These are phyloP conservation scores for Aspergillus campestris DNA, from an alignment of 495 filamentous ascomycete species.

Conservation along the genomic window DNA sequence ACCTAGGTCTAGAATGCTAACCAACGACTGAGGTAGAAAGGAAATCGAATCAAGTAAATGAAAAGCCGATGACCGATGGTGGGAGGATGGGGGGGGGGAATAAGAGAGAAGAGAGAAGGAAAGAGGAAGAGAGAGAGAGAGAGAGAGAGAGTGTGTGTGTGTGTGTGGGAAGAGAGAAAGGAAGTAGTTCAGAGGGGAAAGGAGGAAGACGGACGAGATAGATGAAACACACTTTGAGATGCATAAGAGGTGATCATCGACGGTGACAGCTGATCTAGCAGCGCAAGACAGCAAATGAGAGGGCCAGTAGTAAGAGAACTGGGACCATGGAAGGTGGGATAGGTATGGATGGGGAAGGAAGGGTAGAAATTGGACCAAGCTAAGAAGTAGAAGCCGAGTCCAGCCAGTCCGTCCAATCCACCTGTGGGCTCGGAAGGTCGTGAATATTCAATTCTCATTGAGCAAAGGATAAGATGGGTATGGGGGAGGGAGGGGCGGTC, in stretches of 20 bases:
- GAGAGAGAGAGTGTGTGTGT: conserved; percentile 2
- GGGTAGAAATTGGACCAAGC: background rate
- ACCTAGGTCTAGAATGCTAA: too few species aligned
- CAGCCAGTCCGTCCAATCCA: too few species aligned
- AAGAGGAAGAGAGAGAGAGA: background rate
- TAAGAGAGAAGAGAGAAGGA: background rate
- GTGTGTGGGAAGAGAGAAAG: conserved; percentile 8
- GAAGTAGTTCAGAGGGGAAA: conserved; percentile 7
- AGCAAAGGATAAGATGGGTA: too few species aligned
- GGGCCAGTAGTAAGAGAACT: conserved; percentile 13
- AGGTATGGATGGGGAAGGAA: background rate
- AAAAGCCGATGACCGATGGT: conserved; percentile 1
- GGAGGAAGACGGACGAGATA: conserved; percentile 8
- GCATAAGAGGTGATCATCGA: conserved; percentile 18
- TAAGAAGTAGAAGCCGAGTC: background rate
- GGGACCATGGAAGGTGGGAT: background rate
- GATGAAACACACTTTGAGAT: conserved; percentile 14
- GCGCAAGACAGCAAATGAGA: conserved; percentile 13
- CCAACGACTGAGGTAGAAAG: background rate
- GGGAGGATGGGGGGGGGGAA: background rate
- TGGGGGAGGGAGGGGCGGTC: too few species aligned
- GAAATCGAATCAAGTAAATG: conserved; percentile 4
- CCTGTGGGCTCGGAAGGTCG: too few species aligned
- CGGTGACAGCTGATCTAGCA: conserved; percentile 19
- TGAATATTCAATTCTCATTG: too few species aligned